Conservation (phyloP, 345 rosid genomes). For the Luvunga scandens region DNA sequence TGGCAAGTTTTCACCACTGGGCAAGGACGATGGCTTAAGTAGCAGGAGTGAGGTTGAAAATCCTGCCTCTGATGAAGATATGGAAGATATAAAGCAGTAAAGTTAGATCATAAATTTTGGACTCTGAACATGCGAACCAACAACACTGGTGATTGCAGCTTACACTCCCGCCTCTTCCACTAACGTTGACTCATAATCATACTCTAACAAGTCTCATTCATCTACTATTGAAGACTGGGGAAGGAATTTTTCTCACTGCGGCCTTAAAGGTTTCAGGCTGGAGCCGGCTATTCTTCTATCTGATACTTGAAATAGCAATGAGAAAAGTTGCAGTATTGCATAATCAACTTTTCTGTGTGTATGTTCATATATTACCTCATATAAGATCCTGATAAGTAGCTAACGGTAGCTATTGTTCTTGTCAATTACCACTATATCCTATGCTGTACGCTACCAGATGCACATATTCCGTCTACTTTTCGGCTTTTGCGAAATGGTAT, state of each 20-base stretch:
- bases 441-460: too few species aligned
- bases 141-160: too few species aligned
- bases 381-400: not conserved
- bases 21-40: slow-evolving; percentile 29
- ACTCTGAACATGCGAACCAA: not conserved
- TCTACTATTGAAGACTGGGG: not conserved
- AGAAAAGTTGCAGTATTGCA: not conserved
- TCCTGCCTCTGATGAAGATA: slow-evolving; percentile 25
- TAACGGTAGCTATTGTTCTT: too few species aligned
- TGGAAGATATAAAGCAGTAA: slow-evolving; percentile 35
- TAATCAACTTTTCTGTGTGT: not conserved
- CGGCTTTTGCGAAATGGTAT: too few species aligned
- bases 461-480: too few species aligned
- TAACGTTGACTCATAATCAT: not conserved
- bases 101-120: not conserved
- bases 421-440: too few species aligned
- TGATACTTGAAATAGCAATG: not conserved
- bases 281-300: not conserved
- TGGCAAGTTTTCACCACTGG: slow-evolving; percentile 19
- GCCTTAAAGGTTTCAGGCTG: not conserved
- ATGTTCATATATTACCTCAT: not conserved
- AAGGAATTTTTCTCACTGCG: not conserved
- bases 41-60: slow-evolving; percentile 48
- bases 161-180: not conserved
- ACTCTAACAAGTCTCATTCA: not conserved